Evolutionary conservation across 73 alveolate species (phyloP), one percentile per base, ranked within the genome.

Genomic region (Paramecium sonneborni): DNA sequence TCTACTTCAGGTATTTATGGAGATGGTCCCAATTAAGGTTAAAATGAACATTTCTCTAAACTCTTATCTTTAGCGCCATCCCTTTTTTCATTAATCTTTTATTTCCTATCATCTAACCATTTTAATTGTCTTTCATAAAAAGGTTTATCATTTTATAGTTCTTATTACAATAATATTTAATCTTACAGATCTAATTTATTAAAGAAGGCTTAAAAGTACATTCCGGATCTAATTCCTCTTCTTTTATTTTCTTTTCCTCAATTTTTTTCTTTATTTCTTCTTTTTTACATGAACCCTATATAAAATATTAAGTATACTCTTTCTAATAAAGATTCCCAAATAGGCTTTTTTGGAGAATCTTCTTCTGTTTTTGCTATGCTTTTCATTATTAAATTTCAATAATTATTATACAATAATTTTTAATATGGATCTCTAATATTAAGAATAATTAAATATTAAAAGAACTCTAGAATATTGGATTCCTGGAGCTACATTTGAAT

Each of bases 381-480:
- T 1, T 52, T 18, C 68, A 62, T 62, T 18, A 52, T 11, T 52
- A n/a, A 52, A 52, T 52, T 48, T 52, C 23, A 52, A 18, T 52
- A 52, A 52, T 52, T 4, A 52, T 52, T 52, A 52, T 18, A 52
- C 68, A 62, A 30, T 30, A 62, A 62, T 30, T 62, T 24, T 62
- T 62, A 62, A 62, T 30, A 62, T 62, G 84, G 84, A 62, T 62
- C 44, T 30, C 39, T 26, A 62, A 26, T 62, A 23, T 1, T 18
- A 41, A 44, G 76, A 79, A 21, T 21, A 57, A 41, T 21, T 79
- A 38, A 44, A 38, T 21, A 79, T 79, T 12, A 79, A 46, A 41
- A 39, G 43, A 43, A 79, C 76, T 11, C 11, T 79, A 26, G 46
- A 44, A 24, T 79, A 79, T 79, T 79, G 90, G 90, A 46, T 79